phyloP scores from a whole-genome alignment of 2,329 filamentous ascomycete genomes.

The Graphiopsis chlorocephala region DNA sequence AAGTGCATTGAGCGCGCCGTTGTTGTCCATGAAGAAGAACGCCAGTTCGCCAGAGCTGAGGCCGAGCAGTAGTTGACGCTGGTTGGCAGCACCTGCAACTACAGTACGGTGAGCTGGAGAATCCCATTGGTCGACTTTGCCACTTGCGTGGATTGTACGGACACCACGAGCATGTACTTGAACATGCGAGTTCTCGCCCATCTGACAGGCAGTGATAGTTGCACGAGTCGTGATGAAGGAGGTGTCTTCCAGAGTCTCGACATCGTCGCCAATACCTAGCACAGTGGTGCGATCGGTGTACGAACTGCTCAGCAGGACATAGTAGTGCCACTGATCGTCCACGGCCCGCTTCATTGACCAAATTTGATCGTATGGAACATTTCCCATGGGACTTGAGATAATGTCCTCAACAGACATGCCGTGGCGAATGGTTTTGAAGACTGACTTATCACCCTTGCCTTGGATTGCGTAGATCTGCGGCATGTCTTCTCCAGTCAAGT shows the following conservation, averaged over 20 bases:
- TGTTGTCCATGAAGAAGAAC: constrained; percentile 95
- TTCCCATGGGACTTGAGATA: constrained; percentile 29
- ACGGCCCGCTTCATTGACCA: constrained; percentile 91
- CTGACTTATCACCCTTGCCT: constrained; percentile 82
- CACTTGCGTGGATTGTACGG: constrained; percentile 75
- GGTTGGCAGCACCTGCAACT: constrained; percentile 89
- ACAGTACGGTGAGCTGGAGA: constrained; percentile 92
- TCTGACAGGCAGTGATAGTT: constrained; percentile 87
- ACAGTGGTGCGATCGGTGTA: constrained; percentile 66
- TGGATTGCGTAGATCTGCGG: constrained; percentile 95
- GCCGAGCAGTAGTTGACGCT: constrained; percentile 87
- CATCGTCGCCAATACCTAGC: constrained; percentile 91
- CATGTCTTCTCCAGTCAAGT: constrained; percentile 86
- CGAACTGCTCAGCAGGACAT: constrained; percentile 73
- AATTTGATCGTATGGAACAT: constrained; percentile 49
- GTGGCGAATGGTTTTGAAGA: constrained; percentile 88
- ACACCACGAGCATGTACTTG: constrained; percentile 98
- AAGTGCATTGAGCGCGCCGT: constrained; percentile 73
- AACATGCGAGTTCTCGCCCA: constrained; percentile 87
- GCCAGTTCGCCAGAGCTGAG: constrained; percentile 95
- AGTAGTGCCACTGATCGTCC: constrained; percentile 82
- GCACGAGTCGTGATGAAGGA: constrained; percentile 86
- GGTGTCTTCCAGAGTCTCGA: constrained; percentile 91
- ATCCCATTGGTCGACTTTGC: constrained; percentile 86
- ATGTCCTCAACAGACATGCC: constrained; percentile 83